Conservation (phyloP, 257 asterid genomes). For the Plantago elongata region DNA sequence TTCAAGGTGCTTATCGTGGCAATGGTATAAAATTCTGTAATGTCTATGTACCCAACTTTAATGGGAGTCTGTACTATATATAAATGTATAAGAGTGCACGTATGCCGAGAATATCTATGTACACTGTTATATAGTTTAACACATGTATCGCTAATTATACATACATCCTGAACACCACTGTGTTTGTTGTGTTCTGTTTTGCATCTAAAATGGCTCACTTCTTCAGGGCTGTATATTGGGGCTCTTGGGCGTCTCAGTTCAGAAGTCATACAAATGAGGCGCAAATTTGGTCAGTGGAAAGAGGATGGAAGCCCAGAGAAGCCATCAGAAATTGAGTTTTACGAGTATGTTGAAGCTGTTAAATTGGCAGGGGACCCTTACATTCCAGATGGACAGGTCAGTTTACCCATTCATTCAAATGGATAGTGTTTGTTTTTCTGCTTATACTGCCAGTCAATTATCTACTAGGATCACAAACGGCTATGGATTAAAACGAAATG, state of each 20-base stretch:
- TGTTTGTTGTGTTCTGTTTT: constrained; percentile 15
- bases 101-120: background rate
- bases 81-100: background rate
- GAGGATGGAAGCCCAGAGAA: constrained; percentile 61
- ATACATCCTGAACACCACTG: constrained; percentile 13
- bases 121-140: background rate
- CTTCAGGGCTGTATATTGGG: constrained; percentile 82
- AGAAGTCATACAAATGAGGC: constrained; percentile 83
- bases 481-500: too few relatives aligned
- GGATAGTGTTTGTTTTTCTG: background rate
- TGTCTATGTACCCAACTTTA: background rate
- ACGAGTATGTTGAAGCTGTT: constrained; percentile 94
- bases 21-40: too few relatives aligned
- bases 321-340: constrained; percentile 65
- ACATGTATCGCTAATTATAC: background rate
- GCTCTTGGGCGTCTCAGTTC: constrained; percentile 82
- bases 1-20: too few relatives aligned
- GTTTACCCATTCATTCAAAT: constrained; percentile 6
- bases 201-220: constrained; percentile 12
- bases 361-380: constrained; percentile 88
- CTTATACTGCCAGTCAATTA: constrained; percentile 7
- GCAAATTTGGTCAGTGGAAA: constrained; percentile 92
- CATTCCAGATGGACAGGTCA: constrained; percentile 98
- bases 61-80: background rate
- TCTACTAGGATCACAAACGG: too few relatives aligned